Percentiles rank a stretch among this genome's conserved stretches.
Conservation (phyloP, 1,139 yeast species). For the Hansenula sp. region DNA sequence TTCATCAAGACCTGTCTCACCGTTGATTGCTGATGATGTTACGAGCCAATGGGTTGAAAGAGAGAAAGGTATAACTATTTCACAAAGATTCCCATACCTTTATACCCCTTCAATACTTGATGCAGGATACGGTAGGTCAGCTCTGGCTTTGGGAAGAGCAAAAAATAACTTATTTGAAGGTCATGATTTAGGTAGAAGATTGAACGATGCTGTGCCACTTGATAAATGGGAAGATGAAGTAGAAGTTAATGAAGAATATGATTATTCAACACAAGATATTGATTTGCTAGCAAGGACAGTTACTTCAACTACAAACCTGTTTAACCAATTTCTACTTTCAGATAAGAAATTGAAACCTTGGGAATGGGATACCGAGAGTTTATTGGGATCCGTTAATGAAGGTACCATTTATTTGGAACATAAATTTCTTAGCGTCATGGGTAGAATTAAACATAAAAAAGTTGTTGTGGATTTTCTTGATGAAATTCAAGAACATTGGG, state of each 20-base stretch:
- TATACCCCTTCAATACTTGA: slow-evolving; percentile 46
- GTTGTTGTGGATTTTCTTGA: not conserved
- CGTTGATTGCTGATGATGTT: slow-evolving; percentile 57
- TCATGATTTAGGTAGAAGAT: slow-evolving; percentile 11
- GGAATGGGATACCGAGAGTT: slow-evolving; percentile 7
- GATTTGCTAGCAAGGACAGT: slow-evolving; percentile 31
- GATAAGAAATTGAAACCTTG: slow-evolving; percentile 1
- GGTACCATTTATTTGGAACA: slow-evolving; percentile 8
- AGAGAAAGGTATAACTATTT: slow-evolving; percentile 21
- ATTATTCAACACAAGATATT: slow-evolving; percentile 37
- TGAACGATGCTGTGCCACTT: slow-evolving; percentile 19
- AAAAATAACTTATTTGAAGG: slow-evolving; percentile 5
- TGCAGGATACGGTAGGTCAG: slow-evolving; percentile 35
- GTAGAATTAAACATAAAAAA: slow-evolving; percentile 3
- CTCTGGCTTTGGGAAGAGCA: slow-evolving; percentile 27
- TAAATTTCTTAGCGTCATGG: slow-evolving; percentile 5
- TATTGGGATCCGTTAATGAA: slow-evolving; percentile 1
- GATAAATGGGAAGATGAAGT: slow-evolving; percentile 46
- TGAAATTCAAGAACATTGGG: slow-evolving; percentile 11
- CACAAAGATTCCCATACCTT: slow-evolving; percentile 56
- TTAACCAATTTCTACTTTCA: slow-evolving; percentile 8
- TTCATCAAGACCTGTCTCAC: slow-evolving; percentile 45
- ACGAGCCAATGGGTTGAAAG: slow-evolving; percentile 44
- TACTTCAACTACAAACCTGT: slow-evolving; percentile 25
- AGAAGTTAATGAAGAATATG: slow-evolving; percentile 50